Percentiles rank a stretch among this genome's conserved stretches.
Evolutionary conservation across 2,329 filamentous ascomycete genomes (phyloP).

Genomic region (Fusarium palustre): DNA sequence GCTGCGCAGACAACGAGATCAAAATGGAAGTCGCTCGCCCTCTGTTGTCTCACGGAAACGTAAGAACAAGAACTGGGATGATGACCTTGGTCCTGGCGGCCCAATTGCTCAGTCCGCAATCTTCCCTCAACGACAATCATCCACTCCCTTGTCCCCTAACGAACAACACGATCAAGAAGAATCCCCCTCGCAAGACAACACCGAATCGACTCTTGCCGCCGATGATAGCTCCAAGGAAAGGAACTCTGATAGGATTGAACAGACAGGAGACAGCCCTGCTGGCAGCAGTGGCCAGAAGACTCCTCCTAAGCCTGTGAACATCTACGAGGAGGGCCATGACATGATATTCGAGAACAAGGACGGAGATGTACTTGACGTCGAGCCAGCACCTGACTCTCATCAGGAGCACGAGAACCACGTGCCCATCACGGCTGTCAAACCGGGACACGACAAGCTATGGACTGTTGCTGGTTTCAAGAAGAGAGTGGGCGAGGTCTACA

Average conservation of each 20-base stretch:
- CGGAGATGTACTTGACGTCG: slow-evolving; percentile 83
- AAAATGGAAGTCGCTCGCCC: slow-evolving; percentile 71
- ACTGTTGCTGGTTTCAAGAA: slow-evolving; percentile 59
- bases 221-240: slow-evolving; percentile 52
- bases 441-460: slow-evolving; percentile 48
- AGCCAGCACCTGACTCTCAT: slow-evolving; percentile 48
- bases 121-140: slow-evolving; percentile 67
- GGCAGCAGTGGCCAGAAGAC: slow-evolving; percentile 38
- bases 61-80: slow-evolving; percentile 75
- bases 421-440: slow-evolving; percentile 38
- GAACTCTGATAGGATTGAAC: slow-evolving; percentile 44
- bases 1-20: slow-evolving; percentile 84
- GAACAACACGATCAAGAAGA: slow-evolving; percentile 48
- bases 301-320: slow-evolving; percentile 62
- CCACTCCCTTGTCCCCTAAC: slow-evolving; percentile 38
- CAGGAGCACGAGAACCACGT: slow-evolving; percentile 29
- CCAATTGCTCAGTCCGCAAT: slow-evolving; percentile 93
- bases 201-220: slow-evolving; percentile 50
- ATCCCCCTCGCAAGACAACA: slow-evolving; percentile 48
- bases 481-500: slow-evolving; percentile 63
- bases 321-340: slow-evolving; percentile 84
- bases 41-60: slow-evolving; percentile 71
- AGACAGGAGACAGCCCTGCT: slow-evolving; percentile 40
- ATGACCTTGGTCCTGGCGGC: slow-evolving; percentile 82
- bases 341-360: slow-evolving; percentile 87